Conservation (phyloP, 345 rosid species). For the Triadica sebifera region DNA sequence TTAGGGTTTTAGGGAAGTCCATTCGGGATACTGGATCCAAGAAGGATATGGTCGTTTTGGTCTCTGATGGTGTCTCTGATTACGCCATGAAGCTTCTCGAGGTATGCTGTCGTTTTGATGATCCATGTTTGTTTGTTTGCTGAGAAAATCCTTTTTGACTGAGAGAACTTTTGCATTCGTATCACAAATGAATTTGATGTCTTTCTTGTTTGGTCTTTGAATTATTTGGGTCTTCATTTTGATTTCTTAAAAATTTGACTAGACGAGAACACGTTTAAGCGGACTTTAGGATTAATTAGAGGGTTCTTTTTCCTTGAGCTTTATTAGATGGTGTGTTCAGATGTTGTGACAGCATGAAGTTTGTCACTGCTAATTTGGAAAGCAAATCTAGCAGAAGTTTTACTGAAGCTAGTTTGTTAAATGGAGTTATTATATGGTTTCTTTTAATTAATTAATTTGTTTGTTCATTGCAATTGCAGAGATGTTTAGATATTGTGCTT, state of each 20-base stretch:
- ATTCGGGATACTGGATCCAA: slow-evolving; percentile 74
- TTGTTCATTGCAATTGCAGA: neutral
- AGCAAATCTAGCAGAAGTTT: neutral
- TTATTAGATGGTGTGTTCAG: neutral
- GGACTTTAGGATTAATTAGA: neutral
- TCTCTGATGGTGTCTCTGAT: slow-evolving; percentile 88
- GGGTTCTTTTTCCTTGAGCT: neutral
- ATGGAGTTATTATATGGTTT: neutral
- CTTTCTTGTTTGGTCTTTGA: neutral
- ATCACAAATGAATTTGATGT: neutral
- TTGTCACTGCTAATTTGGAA: neutral
- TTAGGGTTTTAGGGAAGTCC: slow-evolving; percentile 90
- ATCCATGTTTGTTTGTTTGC: neutral
- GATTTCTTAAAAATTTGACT: neutral
- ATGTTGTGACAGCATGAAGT: neutral
- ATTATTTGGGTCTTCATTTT: neutral
- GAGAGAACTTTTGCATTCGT: neutral
- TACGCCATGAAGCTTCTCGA: slow-evolving; percentile 62
- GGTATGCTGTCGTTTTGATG: slow-evolving; percentile 23
- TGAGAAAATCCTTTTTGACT: neutral
- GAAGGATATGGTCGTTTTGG: slow-evolving; percentile 83
- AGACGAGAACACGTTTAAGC: neutral
- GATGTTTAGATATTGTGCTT: neutral
- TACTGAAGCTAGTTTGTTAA: neutral
- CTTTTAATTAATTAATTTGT: too few species aligned